Base-by-base conservation (phyloP, 75 land plant species). In the Gnetum montanum region DNA sequence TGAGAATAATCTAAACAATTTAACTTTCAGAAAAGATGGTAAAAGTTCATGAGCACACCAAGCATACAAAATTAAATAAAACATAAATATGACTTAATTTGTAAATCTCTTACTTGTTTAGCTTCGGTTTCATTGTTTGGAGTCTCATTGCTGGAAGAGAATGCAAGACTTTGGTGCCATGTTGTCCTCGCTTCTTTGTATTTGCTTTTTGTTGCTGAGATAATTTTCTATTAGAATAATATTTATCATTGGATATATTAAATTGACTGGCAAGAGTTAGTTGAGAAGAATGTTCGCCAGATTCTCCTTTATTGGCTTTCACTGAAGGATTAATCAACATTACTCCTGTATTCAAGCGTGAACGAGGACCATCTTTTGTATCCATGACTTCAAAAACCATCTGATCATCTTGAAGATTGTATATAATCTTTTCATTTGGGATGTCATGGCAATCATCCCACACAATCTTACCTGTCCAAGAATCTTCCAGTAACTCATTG, bases 371-470 rank as follows among this genome's bases (percentile, higher is more conserved):
- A 34, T 81, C 79, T 67, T 74, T 86, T 19, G 55, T 37, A 43
- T 95, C 89, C 20, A 68, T 54, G 60, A 87, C 60, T 67, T 95
- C 99, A 77, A 95, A 95, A 44, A 90, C 76, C 99, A 95, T 95
- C 40, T 76, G 75, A 26, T 76, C 80, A 70, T 95, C 99, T 60
- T 74, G 84, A 38, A 95, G 86, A 81, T 95, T 85, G 61, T 83
- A 68, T 41, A 83, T 78, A 12, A 90, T 61, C 63, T 90, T 93
- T 16, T 88, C 77, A 53, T 60, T 80, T 22, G 61, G 48, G 56
- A 60, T 31, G 23, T 73, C 34, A 36, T 51, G 36, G 43, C 45
- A 25, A 12, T 71, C 44, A 20, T 84, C 99, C 99, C 99, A 90
- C 5, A 83, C 49, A 31, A 95, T 76, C 20, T 71, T 58, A 36